phyloP scores from a whole-genome alignment of 192 early-diverging fungal species.

The Backusella australiensis region DNA sequence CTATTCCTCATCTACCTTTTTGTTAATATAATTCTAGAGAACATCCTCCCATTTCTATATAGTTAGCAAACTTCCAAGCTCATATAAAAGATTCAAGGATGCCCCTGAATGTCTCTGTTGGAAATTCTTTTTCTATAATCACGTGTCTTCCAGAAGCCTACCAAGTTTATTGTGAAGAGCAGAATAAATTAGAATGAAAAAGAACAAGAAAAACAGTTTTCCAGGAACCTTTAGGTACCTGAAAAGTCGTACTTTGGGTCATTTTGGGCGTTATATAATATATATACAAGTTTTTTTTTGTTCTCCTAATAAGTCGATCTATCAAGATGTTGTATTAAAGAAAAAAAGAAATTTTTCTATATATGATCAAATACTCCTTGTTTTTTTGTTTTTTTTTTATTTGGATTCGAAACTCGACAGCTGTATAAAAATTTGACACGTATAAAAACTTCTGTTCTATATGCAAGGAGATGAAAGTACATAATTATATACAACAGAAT shows the following conservation, averaged over 20 bases:
- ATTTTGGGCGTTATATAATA: neutral
- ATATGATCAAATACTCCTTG: neutral
- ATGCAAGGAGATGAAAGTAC: neutral
- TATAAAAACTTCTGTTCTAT: neutral
- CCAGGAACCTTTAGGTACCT: neutral
- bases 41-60: neutral
- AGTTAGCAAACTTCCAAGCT: neutral
- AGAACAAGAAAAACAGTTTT: neutral
- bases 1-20: neutral
- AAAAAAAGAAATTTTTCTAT: neutral
- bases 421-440: neutral
- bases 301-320: too few relatives aligned
- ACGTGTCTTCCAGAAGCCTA: neutral
- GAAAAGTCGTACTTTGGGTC: neutral
- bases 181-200: neutral
- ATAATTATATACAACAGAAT: neutral
- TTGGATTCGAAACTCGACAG: neutral
- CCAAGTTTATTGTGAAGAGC: neutral
- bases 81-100: neutral
- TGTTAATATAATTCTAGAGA: neutral
- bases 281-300: neutral
- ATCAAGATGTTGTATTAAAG: too few relatives aligned
- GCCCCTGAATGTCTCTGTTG: neutral
- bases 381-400: neutral
- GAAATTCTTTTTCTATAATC: neutral